Evolutionary conservation across 1,284 basidiomycete species (phyloP), one percentile per base, ranked within the genome.

Genomic region (Wallemia hederae): DNA sequence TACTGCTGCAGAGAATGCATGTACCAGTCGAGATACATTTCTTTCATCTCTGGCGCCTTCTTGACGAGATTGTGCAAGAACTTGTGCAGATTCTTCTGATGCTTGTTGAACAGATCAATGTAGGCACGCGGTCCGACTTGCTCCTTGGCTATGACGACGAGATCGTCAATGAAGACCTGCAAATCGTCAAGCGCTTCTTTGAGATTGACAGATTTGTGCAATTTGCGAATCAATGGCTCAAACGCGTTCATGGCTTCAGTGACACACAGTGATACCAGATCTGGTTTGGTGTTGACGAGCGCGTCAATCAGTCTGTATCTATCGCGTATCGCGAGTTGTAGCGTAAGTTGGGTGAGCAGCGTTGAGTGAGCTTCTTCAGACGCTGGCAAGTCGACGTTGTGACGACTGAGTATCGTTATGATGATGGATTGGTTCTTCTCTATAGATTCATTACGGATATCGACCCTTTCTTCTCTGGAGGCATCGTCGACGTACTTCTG

Each of bases 401-500:
- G 5, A 5, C 39, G 11, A 17, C 3, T 3, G 5, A 49, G n/a
- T 49, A 49, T 49, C 9, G 39, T 49, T 17, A 49, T 49, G 19
- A 49, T 49, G 39, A 49, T 49, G 5, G 39, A 49, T 49, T 49
- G 39, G 39, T 49, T 49, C 9, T 49, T 49, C 19, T 49, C 39
- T 49, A 49, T 49, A 7, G 14, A 15, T n/a, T 49, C 9, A 22
- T n/a, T 49, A n/a, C 56, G 56, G 11, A 58, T 58, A 3, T 58
- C 56, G 5, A 58, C n/a, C 25, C 56, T 26, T 9, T 58, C 56
- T n/a, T 58, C 56, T 28, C 56, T 9, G 14, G 56, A 26, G 7
- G 56, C 56, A 15, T 58, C 15, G 15, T 58, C 56, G 24, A 58
- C 56, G 27, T 58, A 58, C 24, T 58, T 58, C 56, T 27, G 56